Evolutionary conservation across 495 filamentous ascomycete species (phyloP).

Genomic region (Talaromyces adpressus): DNA sequence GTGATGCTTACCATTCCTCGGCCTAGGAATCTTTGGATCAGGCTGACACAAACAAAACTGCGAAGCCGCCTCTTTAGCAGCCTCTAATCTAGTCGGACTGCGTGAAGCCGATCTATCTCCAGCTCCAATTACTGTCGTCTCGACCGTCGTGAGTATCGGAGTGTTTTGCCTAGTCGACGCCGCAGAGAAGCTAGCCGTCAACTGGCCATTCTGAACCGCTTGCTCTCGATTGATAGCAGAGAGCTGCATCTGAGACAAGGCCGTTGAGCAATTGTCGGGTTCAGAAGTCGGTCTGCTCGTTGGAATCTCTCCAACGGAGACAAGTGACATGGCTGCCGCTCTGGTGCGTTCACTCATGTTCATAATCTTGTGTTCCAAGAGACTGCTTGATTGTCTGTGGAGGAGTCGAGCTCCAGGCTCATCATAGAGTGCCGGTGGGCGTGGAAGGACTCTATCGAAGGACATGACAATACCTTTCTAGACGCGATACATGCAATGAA

Average conservation of each 20-base stretch:
- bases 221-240: conserved; percentile 22
- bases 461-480: conserved; percentile 29
- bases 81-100: conserved; percentile 25
- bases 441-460: conserved; percentile 50
- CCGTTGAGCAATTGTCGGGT: conserved; percentile 18
- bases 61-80: conserved; percentile 29
- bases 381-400: conserved; percentile 29
- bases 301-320: background rate
- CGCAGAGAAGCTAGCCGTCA: background rate
- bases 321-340: background rate
- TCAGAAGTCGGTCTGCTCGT: background rate
- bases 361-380: conserved; percentile 48
- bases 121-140: background rate
- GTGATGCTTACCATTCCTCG: conserved; percentile 78
- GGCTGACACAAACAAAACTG: conserved; percentile 88
- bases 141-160: background rate
- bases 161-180: conserved; percentile 1
- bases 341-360: conserved; percentile 35
- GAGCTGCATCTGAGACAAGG: conserved; percentile 26
- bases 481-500: conserved; percentile 17
- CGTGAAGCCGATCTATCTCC: conserved; percentile 24
- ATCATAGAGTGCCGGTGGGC: conserved; percentile 40
- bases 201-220: conserved; percentile 6
- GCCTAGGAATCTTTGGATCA: conserved; percentile 86
- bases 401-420: conserved; percentile 27